phyloP scores from a whole-genome alignment of 169 alveolate species.

The Cryptosporidium xiaoi region DNA sequence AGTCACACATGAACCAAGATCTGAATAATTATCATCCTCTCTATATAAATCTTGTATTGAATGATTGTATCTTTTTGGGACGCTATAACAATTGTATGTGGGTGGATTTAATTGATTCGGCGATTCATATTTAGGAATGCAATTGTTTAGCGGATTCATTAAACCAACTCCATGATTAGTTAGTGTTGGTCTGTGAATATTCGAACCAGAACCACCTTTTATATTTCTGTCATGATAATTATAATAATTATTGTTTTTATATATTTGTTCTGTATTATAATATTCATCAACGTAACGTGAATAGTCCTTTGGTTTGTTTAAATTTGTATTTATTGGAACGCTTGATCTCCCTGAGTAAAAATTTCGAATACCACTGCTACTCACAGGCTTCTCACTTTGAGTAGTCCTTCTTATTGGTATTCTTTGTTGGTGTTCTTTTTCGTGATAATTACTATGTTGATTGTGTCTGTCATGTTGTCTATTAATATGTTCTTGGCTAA shows the following conservation, averaged over 20 bases:
- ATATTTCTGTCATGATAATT: too few relatives aligned
- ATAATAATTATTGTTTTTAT: slow-evolving; percentile 1
- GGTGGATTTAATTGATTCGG: slow-evolving; percentile 15
- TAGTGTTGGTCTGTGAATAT: slow-evolving; percentile 19
- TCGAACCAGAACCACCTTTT: slow-evolving; percentile 29
- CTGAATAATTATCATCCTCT: slow-evolving; percentile 28
- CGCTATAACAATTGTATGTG: slow-evolving; percentile 35
- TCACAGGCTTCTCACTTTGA: background rate
- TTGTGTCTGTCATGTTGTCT: slow-evolving; percentile 2
- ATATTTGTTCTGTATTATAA: slow-evolving; percentile 27
- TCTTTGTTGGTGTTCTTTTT: background rate
- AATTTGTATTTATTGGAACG: slow-evolving; percentile 36
- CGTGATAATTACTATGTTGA: background rate
- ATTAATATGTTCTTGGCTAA: background rate
- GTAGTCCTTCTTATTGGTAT: slow-evolving; percentile 30
- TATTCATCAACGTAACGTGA: slow-evolving; percentile 16
- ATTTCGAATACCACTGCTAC: slow-evolving; percentile 1
- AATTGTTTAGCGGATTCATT: slow-evolving; percentile 31
- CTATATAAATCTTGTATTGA: slow-evolving; percentile 36
- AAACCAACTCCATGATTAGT: slow-evolving; percentile 2
- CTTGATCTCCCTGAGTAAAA: slow-evolving; percentile 17
- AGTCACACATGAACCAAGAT: slow-evolving; percentile 25
- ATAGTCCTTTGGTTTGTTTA: background rate
- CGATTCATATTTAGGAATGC: slow-evolving; percentile 10
- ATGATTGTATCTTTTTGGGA: slow-evolving; percentile 32